Evolutionary conservation across 139 green algal genomes (phyloP), one percentile per base, ranked within the genome.

Genomic region (Diplosphaera chodatii): DNA sequence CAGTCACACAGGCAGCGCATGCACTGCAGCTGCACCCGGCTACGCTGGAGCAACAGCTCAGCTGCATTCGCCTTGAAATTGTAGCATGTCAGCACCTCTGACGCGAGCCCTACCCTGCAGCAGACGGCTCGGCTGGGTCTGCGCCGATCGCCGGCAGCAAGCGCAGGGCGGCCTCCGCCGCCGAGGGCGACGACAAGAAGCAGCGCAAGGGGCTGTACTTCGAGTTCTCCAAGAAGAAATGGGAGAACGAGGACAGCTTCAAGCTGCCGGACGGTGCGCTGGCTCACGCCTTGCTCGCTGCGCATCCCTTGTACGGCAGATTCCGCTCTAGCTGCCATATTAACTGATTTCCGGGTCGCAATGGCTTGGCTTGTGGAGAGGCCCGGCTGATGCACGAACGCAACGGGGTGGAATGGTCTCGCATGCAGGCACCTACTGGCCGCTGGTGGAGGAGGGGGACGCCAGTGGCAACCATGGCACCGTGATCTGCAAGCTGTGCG

Each of bases 171-270:
- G 25, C 13, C 48, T n/a, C 16, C 48, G 25, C 48, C 13, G 48
- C 48, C 10, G 48, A 59, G 48, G 48, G 48, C 48, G 48, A 59
- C 8, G 48, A 59, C 3, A 59, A 59, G 18, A 21, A 25, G 48
- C 48, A 10, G 27, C 68, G 68, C 55, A 74, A 74, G 63, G 63
- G 48, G 18, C 40, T 40, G 18, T 78, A 78, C 74, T 78, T 78
- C 67, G 74, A 78, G 67, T 78, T 71, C 64, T 67, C 74, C 29
- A 78, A 78, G 62, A 70, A 71, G 40, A 74, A 71, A 30, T 78
- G 74, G 74, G 74, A 78, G 31, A 74, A 63, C 40, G 74, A 78
- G 29, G 74, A 78, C 68, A 74, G 67, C 16, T 78, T 78, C 74
- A 33, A 63, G 67, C 48, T 59, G 48, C 48, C 48, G 13, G 48